Evolutionary conservation across 768 basidiomycete species (phyloP).

Genomic region (Gyrodon lividus): DNA sequence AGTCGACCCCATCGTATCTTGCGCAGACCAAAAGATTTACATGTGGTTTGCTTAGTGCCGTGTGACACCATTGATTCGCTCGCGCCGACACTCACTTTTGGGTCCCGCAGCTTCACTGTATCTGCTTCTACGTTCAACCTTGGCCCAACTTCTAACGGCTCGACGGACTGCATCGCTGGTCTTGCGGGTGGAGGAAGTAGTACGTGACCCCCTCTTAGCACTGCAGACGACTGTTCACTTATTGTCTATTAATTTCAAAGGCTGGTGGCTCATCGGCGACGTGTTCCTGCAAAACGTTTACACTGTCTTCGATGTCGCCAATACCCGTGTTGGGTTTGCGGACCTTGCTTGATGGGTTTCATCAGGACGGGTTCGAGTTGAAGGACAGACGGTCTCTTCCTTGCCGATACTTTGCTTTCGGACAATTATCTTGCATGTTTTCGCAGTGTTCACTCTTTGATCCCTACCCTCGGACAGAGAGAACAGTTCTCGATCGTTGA

Average conservation of each 20-base stretch:
- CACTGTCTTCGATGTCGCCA: constrained; percentile 30
- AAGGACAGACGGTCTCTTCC: neutral
- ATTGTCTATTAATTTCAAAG: constrained; percentile 11
- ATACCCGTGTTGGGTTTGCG: constrained; percentile 43
- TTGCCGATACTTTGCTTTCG: neutral
- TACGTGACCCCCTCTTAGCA: neutral
- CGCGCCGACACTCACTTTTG: constrained; percentile 38
- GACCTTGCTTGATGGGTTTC: constrained; percentile 19
- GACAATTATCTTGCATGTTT: constrained; percentile 3
- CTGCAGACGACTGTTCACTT: neutral
- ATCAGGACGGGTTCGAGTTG: neutral
- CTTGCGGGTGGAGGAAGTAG: constrained; percentile 32
- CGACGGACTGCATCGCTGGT: constrained; percentile 37
- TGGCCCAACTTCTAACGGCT: constrained; percentile 33
- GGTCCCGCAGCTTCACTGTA: constrained; percentile 38
- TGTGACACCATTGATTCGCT: constrained; percentile 29
- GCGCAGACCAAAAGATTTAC: neutral
- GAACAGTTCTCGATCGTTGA: neutral
- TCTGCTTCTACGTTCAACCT: constrained; percentile 41
- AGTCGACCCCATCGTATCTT: constrained; percentile 7
- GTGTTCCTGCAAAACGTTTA: constrained; percentile 36
- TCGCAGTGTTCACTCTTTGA: neutral
- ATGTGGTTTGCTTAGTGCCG: constrained; percentile 22
- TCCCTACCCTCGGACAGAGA: neutral
- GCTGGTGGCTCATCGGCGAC: constrained; percentile 35